phyloP scores from a whole-genome alignment of 306 rosid species.

The Rosa chinensis region DNA sequence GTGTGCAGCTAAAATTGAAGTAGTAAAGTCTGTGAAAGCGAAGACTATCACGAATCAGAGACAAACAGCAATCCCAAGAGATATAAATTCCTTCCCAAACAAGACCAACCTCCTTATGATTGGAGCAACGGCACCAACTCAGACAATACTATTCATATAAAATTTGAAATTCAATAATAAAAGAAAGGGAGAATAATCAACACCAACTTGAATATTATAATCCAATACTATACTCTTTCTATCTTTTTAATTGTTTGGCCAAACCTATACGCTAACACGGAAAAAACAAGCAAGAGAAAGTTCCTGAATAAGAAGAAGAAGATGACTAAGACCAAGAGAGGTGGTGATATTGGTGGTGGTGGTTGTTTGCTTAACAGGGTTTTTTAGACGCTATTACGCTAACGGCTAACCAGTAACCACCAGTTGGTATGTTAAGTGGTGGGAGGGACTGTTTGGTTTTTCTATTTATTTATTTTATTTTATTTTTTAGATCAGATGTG shows the following conservation, averaged over 20 bases:
- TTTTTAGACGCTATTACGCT: slow-evolving; percentile 31
- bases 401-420: slow-evolving; percentile 53
- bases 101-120: slow-evolving; percentile 73
- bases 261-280: slow-evolving; percentile 31
- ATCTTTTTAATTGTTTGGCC: slow-evolving; percentile 12
- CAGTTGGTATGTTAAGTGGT: slow-evolving; percentile 55
- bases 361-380: slow-evolving; percentile 72
- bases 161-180: slow-evolving; percentile 12
- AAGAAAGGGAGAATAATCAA: slow-evolving; percentile 30
- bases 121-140: slow-evolving; percentile 83
- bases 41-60: slow-evolving; percentile 37
- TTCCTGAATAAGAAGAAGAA: slow-evolving; percentile 5
- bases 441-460: neutral
- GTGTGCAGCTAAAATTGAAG: slow-evolving; percentile 6
- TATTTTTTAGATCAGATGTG: neutral
- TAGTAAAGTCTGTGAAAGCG: neutral
- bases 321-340: neutral
- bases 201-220: slow-evolving; percentile 52
- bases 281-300: slow-evolving; percentile 35
- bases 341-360: slow-evolving; percentile 24
- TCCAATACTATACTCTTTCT: neutral
- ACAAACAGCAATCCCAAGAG: slow-evolving; percentile 64
- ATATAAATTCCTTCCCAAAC: slow-evolving; percentile 40
- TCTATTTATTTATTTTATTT: neutral
- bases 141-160: slow-evolving; percentile 30